These are phyloP conservation scores for Verticillium tricorpus DNA, from an alignment of 2,329 filamentous ascomycete genomes.

Conservation along the genomic window DNA sequence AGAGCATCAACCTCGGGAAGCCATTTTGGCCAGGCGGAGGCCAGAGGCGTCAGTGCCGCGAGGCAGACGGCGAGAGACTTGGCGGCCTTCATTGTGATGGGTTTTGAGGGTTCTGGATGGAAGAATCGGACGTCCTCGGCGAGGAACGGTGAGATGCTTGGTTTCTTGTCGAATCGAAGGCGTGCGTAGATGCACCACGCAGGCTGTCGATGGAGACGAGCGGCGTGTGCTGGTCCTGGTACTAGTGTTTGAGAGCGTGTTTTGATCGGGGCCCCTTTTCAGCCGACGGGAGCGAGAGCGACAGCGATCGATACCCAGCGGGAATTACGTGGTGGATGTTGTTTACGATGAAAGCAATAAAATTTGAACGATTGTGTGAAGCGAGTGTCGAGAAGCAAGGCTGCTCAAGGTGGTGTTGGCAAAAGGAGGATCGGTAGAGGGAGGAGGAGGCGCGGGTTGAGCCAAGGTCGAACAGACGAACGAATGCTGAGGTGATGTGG, in stretches of 20 bases:
- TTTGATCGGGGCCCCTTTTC: not conserved
- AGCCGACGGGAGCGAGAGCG: not conserved
- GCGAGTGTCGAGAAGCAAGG: not conserved
- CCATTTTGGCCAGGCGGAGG: slow-evolving; percentile 54
- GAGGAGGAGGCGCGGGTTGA: not conserved
- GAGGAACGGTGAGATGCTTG: not conserved
- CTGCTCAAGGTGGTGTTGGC: not conserved
- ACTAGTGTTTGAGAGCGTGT: not conserved
- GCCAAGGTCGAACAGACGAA: not conserved
- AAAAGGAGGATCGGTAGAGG: not conserved
- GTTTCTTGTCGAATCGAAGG: not conserved
- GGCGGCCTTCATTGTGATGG: slow-evolving; percentile 10
- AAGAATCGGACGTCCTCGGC: not conserved
- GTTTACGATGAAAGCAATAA: not conserved
- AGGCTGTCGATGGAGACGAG: not conserved
- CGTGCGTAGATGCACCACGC: not conserved
- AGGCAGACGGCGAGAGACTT: slow-evolving; percentile 16
- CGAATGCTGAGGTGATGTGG: not conserved
- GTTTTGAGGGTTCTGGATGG: not conserved
- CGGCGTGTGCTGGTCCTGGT: not conserved
- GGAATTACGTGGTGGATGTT: not conserved
- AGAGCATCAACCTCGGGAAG: slow-evolving; percentile 49
- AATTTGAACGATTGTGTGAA: not conserved
- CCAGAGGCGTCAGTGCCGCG: slow-evolving; percentile 27
- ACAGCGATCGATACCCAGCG: not conserved